Evolutionary conservation across 495 filamentous ascomycete species (phyloP), one percentile per base, ranked within the genome.

Genomic region (Chaetomium tenue): DNA sequence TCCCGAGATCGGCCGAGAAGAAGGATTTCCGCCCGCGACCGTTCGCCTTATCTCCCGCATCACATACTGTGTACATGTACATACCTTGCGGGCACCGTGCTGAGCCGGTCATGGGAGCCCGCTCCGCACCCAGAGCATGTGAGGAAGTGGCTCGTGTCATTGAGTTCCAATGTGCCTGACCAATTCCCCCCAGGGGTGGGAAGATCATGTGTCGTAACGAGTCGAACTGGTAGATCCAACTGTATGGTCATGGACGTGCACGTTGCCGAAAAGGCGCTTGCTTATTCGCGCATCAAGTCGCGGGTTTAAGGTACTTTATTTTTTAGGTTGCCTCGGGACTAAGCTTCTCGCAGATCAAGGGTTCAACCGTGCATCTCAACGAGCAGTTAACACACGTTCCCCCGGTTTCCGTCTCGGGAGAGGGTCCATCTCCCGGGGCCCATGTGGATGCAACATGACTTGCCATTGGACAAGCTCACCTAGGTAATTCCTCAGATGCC

Each of bases 311-410:
- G 33, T 37, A 11, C 25, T 18, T 53, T 54, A 11, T 30, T 30
- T 30, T 3, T 30, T 30, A 30, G 51, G n/a, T 23, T 44, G 13
- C 26, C 26, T 23, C 33, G 20, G 16, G 15, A 15, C 40, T 20
- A 5, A 57, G n/a, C 54, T 57, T 57, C 39, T 57, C 54, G 33
- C 33, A 23, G 33, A 25, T 40, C 20, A 42, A 40, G 33, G 54
- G n/a, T 23, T 42, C 54, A 57, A 39, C 54, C 9, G 8, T 4
- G 5, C 54, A 13, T 40, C 30, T 16, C 8, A 33, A 3, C 54
- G 33, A 57, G 54, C 54, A 57, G 15, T 57, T 37, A 23, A 18
- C n/a, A 57, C 54, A 57, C 54, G 54, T 57, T 57, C 11, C 54
- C 8, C 8, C 20, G 2, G 8, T 57, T 20, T 23, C 25, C n/a